Conservation (phyloP, 768 basidiomycete genomes). For the Basidioascus undulatus region DNA sequence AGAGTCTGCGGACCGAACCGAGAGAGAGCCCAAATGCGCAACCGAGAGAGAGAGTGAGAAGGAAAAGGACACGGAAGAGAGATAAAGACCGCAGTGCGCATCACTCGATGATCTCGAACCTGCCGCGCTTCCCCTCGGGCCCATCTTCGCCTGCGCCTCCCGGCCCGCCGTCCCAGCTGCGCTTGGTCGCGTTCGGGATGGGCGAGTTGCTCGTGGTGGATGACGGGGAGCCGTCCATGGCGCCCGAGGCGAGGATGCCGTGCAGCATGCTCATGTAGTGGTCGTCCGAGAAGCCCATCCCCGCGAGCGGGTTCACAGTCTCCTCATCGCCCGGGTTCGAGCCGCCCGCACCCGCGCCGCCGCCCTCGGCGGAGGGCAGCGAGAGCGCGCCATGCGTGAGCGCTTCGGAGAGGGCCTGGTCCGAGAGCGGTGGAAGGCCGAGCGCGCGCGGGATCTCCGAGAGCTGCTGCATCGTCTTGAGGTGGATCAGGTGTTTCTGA, state of each 20-base stretch:
- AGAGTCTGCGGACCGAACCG: too few species aligned
- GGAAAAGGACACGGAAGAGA: background rate
- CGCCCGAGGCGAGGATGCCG: constrained; percentile 42
- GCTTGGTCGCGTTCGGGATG: constrained; percentile 10
- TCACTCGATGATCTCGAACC: constrained; percentile 23
- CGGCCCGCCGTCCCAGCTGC: constrained; percentile 6
- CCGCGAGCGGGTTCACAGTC: constrained; percentile 59
- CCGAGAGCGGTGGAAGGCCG: constrained; percentile 30
- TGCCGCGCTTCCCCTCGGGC: constrained; percentile 21
- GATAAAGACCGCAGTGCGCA: background rate
- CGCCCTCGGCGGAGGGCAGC: background rate
- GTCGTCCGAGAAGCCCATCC: constrained; percentile 70
- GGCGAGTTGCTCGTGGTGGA: constrained; percentile 10
- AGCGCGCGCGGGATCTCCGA: constrained; percentile 37
- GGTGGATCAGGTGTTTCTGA: constrained; percentile 70
- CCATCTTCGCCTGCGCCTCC: constrained; percentile 14
- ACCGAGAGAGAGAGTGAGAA: background rate
- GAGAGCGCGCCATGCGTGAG: constrained; percentile 1
- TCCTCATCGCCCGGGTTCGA: constrained; percentile 1
- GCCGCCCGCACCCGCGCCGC: constrained; percentile 6
- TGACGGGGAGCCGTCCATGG: constrained; percentile 22
- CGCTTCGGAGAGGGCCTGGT: constrained; percentile 15
- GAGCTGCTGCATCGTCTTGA: constrained; percentile 65
- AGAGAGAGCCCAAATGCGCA: too few species aligned
- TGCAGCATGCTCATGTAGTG: constrained; percentile 60